Percentiles rank a stretch among this genome's conserved stretches.
phyloP scores from a whole-genome alignment of 2,329 filamentous ascomycete species.

The Penicillium sp. region DNA sequence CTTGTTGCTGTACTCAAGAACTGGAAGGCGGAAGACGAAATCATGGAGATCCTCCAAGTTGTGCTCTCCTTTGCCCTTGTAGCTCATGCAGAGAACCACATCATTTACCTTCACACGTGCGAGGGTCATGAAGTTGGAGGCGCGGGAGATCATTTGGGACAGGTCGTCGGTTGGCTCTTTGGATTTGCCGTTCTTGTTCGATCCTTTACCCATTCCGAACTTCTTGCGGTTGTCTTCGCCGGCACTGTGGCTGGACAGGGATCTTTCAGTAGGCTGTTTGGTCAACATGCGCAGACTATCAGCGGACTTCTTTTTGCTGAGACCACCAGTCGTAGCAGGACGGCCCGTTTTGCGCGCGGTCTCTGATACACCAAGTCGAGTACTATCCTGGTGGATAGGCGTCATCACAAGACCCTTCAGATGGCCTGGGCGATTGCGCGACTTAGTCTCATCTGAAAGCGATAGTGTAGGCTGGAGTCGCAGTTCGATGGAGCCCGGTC shows the following conservation, averaged over 20 bases:
- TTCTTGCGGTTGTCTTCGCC: constrained; percentile 51
- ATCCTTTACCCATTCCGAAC: constrained; percentile 46
- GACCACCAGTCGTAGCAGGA: constrained; percentile 31
- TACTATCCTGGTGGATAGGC: constrained; percentile 32
- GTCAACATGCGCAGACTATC: constrained; percentile 43
- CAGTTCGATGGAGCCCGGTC: constrained; percentile 74
- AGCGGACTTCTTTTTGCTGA: constrained; percentile 43
- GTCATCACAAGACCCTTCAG: constrained; percentile 38
- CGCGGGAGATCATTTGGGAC: constrained; percentile 92
- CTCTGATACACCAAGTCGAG: constrained; percentile 23
- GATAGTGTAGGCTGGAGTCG: constrained; percentile 80
- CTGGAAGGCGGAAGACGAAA: constrained; percentile 93
- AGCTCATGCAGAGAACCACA: constrained; percentile 91
- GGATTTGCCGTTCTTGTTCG: constrained; percentile 52
- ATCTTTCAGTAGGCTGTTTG: constrained; percentile 39
- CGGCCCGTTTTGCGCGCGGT: constrained; percentile 29
- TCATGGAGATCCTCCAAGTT: constrained; percentile 97
- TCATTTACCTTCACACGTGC: constrained; percentile 93
- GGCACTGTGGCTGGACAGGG: constrained; percentile 33
- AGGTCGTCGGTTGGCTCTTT: constrained; percentile 79
- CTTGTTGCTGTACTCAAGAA: constrained; percentile 96
- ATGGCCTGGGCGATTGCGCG: constrained; percentile 34
- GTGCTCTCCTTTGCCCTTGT: constrained; percentile 92
- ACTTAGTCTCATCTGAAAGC: constrained; percentile 45
- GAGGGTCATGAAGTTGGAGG: constrained; percentile 96